Conservation (phyloP, 108 stramenopile species). For the Bacterosira constricta region DNA sequence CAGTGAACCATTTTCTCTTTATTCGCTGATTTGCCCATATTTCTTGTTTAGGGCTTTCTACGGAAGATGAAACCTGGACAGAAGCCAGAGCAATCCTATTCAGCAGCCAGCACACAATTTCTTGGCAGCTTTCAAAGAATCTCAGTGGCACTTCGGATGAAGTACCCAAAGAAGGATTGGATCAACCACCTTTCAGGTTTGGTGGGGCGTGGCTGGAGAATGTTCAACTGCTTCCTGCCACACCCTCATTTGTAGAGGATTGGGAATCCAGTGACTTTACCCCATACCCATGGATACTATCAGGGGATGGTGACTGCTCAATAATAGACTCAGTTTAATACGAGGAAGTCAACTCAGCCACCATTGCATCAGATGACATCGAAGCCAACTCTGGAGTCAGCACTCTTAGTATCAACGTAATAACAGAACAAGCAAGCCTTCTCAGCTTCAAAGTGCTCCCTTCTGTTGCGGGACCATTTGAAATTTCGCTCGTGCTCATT, state of each 20-base stretch:
- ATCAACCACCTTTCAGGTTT: conserved; percentile 22
- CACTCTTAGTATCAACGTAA: conserved; percentile 46
- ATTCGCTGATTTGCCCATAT: no score
- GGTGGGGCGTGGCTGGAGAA: conserved; percentile 54
- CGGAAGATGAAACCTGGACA: conserved; percentile 30
- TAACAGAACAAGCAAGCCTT: conserved; percentile 42
- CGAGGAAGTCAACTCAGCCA: conserved; percentile 37
- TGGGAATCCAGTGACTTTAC: conserved; percentile 43
- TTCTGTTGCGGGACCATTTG: conserved; percentile 31
- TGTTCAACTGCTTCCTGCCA: conserved; percentile 27
- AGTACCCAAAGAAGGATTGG: conserved; percentile 8
- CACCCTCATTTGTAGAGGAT: conserved; percentile 26
- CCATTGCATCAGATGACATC: conserved; percentile 25
- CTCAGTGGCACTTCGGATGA: conserved; percentile 34
- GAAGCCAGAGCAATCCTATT: conserved; percentile 39
- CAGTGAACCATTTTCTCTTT: no score
- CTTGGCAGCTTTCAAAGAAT: conserved; percentile 42
- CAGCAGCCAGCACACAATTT: conserved; percentile 30
- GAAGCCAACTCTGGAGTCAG: conserved; percentile 13
- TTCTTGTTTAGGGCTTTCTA: no score
- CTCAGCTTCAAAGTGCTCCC: conserved; percentile 21
- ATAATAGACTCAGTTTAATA: conserved; percentile 27
- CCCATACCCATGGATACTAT: conserved; percentile 34
- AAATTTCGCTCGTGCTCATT: conserved; percentile 30
- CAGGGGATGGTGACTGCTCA: conserved; percentile 41